phyloP scores from a whole-genome alignment of 495 filamentous ascomycete species.

The Terfezia boudieri region DNA sequence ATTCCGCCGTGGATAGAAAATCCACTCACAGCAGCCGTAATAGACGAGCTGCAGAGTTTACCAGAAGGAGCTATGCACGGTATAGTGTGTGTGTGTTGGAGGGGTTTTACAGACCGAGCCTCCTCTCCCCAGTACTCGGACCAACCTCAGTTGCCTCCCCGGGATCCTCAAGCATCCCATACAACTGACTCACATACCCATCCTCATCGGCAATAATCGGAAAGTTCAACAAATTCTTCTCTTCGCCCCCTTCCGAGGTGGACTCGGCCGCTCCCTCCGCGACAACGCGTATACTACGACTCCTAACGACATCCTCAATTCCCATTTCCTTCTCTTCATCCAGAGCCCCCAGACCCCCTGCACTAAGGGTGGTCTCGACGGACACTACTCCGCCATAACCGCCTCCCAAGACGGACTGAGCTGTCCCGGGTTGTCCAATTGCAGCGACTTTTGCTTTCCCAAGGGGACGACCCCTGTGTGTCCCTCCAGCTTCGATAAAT shows the following conservation, averaged over 20 bases:
- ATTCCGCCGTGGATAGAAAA: no score
- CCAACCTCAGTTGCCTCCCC: conserved; percentile 3
- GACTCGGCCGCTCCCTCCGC: neutral
- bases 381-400: neutral
- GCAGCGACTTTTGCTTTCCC: neutral
- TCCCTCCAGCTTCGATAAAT: conserved; percentile 13
- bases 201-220: conserved; percentile 48
- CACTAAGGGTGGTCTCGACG: neutral
- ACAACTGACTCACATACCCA: conserved; percentile 39
- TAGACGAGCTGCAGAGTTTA: no score
- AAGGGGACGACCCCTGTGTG: neutral
- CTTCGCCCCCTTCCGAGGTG: conserved; percentile 20
- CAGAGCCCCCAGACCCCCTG: neutral
- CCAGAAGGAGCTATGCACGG: no score
- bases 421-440: neutral
- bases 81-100: conserved; percentile 33
- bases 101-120: neutral
- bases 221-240: conserved; percentile 35
- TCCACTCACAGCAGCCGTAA: no score
- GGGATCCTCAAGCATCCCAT: conserved; percentile 39
- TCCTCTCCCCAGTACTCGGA: neutral
- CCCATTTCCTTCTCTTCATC: neutral
- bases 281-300: no score
- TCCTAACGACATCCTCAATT: no score
- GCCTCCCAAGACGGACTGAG: neutral